Percentiles rank a stretch among this genome's conserved stretches.
phyloP scores from a whole-genome alignment of 2,329 filamentous ascomycete genomes.

The Calycina marina region DNA sequence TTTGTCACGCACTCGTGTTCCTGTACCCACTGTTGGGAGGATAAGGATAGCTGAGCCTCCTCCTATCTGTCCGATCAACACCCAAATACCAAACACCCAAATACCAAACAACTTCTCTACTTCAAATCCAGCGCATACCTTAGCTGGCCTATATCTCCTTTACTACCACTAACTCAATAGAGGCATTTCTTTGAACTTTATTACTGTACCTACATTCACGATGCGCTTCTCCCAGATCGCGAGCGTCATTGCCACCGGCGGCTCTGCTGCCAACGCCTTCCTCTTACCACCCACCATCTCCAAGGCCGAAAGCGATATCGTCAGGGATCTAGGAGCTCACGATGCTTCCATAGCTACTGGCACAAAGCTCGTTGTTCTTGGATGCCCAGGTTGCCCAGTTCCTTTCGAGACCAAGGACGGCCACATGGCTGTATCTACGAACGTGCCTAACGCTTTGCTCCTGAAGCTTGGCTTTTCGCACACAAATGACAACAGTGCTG shows the following conservation, averaged over 20 bases:
- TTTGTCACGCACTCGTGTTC: no score
- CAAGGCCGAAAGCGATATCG: conserved; percentile 27
- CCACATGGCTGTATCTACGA: conserved; percentile 11
- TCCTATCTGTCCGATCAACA: no score
- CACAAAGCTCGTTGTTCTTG: conserved; percentile 30
- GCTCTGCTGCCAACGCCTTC: conserved; percentile 28
- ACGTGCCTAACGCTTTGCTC: conserved; percentile 24
- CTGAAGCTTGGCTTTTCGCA: conserved; percentile 40
- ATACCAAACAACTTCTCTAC: no score
- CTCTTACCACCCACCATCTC: conserved; percentile 37
- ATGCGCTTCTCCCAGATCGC: conserved; percentile 16
- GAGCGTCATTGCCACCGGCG: conserved; percentile 11
- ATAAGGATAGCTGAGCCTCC: no score
- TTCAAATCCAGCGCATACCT: no score
- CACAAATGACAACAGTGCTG: conserved; percentile 24
- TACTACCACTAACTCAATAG: no score
- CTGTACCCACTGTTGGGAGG: no score
- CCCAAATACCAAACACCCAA: no score
- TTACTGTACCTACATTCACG: no score
- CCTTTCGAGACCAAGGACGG: conserved; percentile 19
- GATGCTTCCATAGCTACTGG: conserved; percentile 25
- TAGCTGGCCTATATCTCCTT: no score
- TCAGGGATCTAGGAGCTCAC: conserved; percentile 23
- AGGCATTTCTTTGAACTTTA: no score
- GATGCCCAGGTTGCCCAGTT: conserved; percentile 40